phyloP scores from a whole-genome alignment of 352 stramenopile species.

The Phytophthora pisi region DNA sequence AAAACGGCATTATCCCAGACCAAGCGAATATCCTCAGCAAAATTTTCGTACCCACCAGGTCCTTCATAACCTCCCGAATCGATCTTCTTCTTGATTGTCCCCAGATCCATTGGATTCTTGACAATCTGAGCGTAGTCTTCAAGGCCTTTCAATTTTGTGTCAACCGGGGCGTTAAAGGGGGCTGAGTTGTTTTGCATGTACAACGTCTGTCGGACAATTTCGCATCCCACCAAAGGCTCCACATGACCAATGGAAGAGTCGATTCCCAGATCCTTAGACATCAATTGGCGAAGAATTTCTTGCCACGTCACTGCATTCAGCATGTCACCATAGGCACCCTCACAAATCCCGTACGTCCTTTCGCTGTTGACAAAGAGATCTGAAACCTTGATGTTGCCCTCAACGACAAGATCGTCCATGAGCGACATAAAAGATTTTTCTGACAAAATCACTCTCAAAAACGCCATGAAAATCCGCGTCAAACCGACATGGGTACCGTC shows the following conservation, averaged over 20 bases:
- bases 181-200: conserved; percentile 83
- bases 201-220: conserved; percentile 82
- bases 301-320: conserved; percentile 85
- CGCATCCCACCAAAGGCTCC: conserved; percentile 76
- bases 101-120: conserved; percentile 91
- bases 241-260: conserved; percentile 75
- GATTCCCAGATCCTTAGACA: conserved; percentile 81
- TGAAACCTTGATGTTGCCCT: conserved; percentile 82
- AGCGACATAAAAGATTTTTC: conserved; percentile 83
- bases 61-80: conserved; percentile 79
- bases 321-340: conserved; percentile 70
- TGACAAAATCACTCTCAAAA: conserved; percentile 70
- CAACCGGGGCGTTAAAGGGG: conserved; percentile 86
- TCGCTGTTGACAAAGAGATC: conserved; percentile 78
- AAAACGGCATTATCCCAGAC: conserved; percentile 85
- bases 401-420: conserved; percentile 77
- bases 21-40: conserved; percentile 78
- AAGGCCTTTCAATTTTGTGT: conserved; percentile 75
- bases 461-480: conserved; percentile 74
- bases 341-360: conserved; percentile 77
- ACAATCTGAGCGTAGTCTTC: conserved; percentile 88
- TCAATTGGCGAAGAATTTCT: conserved; percentile 82
- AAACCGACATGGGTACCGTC: conserved; percentile 54
- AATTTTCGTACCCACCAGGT: conserved; percentile 56
- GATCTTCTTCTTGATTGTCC: conserved; percentile 84